These are phyloP conservation scores for Polysphondylium violaceum DNA, from an alignment of 78 protist genomes.

Conservation along the genomic window DNA sequence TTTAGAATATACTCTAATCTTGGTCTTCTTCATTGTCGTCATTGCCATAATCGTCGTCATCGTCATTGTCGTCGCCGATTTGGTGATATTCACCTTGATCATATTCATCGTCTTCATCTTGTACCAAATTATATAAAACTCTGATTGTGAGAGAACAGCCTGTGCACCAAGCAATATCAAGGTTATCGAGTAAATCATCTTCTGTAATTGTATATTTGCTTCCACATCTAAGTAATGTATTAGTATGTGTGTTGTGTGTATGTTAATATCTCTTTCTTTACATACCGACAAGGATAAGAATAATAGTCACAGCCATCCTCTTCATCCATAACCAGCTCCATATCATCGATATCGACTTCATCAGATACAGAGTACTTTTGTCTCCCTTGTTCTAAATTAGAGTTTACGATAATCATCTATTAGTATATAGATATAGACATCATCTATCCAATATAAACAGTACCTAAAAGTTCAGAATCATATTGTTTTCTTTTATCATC, in stretches of 20 bases:
- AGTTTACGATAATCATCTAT: not conserved
- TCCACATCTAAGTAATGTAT: slow-evolving; percentile 10
- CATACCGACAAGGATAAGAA: slow-evolving; percentile 30
- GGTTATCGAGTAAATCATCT: slow-evolving; percentile 21
- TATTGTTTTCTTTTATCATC: not conserved
- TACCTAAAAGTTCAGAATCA: slow-evolving; percentile 34
- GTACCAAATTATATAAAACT: slow-evolving; percentile 22
- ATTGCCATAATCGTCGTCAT: not conserved
- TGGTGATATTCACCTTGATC: not conserved
- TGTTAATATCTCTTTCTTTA: not conserved
- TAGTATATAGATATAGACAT: not conserved
- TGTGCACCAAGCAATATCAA: slow-evolving; percentile 23
- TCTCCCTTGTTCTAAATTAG: slow-evolving; percentile 18
- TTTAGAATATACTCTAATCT: no score
- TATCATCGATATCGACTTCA: slow-evolving; percentile 65
- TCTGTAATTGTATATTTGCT: slow-evolving; percentile 21
- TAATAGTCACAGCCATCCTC: not conserved
- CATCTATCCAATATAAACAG: not conserved
- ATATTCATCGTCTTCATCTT: not conserved
- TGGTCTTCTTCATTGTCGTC: no score
- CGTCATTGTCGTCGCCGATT: not conserved
- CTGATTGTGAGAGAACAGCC: slow-evolving; percentile 24
- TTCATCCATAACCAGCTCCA: slow-evolving; percentile 33
- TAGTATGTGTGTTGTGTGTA: not conserved
- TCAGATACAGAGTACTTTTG: slow-evolving; percentile 63